These are phyloP conservation scores for Ogataea hybrid DNA, from an alignment of 1,139 yeast genomes.

Conservation along the genomic window DNA sequence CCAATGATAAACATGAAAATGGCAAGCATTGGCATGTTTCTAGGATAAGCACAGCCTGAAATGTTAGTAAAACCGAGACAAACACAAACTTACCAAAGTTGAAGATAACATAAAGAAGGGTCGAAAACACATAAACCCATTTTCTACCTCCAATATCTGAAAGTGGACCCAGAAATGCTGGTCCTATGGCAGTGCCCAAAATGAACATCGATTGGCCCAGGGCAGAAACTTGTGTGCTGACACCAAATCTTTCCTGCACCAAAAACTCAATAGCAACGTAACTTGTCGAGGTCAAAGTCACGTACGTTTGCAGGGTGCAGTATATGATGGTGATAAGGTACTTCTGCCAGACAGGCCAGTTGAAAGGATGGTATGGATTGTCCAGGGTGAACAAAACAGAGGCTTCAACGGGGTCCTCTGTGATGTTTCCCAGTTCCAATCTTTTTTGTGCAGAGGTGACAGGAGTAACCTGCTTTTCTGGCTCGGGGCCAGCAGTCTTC, in stretches of 20 bases:
- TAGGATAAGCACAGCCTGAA: slow-evolving; percentile 60
- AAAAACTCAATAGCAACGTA: slow-evolving; percentile 31
- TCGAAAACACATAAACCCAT: slow-evolving; percentile 61
- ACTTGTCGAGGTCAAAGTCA: slow-evolving; percentile 32
- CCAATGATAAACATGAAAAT: slow-evolving; percentile 35
- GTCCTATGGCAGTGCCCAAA: slow-evolving; percentile 54
- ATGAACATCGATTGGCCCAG: slow-evolving; percentile 34
- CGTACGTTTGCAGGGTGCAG: slow-evolving; percentile 29
- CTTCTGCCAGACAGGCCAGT: slow-evolving; percentile 28
- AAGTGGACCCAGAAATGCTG: slow-evolving; percentile 62
- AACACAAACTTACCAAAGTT: slow-evolving; percentile 36
- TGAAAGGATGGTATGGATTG: slow-evolving; percentile 32
- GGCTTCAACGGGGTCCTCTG: slow-evolving; percentile 29
- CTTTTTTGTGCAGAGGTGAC: slow-evolving; percentile 21
- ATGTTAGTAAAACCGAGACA: slow-evolving; percentile 6
- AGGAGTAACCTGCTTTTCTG: slow-evolving; percentile 11
- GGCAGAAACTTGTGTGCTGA: slow-evolving; percentile 31
- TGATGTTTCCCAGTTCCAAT: slow-evolving; percentile 23
- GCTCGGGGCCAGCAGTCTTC: slow-evolving; percentile 2
- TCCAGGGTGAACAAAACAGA: slow-evolving; percentile 25
- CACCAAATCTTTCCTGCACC: slow-evolving; percentile 26
- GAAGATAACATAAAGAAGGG: slow-evolving; percentile 48
- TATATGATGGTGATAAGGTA: slow-evolving; percentile 26
- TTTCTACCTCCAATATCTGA: slow-evolving; percentile 72
- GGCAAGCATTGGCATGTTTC: slow-evolving; percentile 33